phyloP scores from a whole-genome alignment of 345 rosid genomes.

The Sisymbrium altissimum region DNA sequence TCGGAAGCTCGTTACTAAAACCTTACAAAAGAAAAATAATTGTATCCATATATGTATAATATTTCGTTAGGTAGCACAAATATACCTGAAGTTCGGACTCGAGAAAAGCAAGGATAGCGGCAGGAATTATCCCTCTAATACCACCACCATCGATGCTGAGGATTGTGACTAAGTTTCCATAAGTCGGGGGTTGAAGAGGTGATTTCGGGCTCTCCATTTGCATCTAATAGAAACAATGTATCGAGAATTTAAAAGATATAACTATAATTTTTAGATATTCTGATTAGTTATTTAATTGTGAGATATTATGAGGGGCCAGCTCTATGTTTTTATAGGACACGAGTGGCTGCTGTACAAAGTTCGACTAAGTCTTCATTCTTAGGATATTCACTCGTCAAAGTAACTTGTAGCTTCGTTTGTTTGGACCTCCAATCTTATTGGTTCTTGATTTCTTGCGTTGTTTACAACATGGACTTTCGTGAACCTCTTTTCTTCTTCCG shows the following conservation, averaged over 20 bases:
- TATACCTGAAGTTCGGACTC: conserved; percentile 73
- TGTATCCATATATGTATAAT: background rate
- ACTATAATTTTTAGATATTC: background rate
- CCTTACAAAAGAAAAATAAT: background rate
- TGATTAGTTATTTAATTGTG: conserved; percentile 3
- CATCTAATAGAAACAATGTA: background rate
- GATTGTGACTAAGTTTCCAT: conserved; percentile 50
- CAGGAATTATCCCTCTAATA: conserved; percentile 68
- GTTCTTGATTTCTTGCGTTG: background rate
- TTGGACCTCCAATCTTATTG: conserved; percentile 4
- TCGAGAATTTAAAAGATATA: background rate
- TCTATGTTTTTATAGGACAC: conserved; percentile 14
- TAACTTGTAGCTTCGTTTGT: background rate
- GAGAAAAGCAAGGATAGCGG: conserved; percentile 50
- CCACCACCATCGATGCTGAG: conserved; percentile 89
- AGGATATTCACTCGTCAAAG: background rate
- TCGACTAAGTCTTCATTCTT: conserved; percentile 5
- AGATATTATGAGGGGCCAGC: background rate
- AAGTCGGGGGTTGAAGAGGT: conserved; percentile 55
- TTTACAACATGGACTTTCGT: conserved; percentile 6
- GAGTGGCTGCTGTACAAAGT: background rate
- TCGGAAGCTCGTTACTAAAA: background rate
- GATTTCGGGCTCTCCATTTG: conserved; percentile 43
- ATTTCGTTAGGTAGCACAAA: background rate
- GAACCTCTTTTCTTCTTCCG: background rate